Percentiles rank a stretch among this genome's conserved stretches.
Conservation (phyloP, 2,329 filamentous ascomycete genomes). For the Xylaria sp. region DNA sequence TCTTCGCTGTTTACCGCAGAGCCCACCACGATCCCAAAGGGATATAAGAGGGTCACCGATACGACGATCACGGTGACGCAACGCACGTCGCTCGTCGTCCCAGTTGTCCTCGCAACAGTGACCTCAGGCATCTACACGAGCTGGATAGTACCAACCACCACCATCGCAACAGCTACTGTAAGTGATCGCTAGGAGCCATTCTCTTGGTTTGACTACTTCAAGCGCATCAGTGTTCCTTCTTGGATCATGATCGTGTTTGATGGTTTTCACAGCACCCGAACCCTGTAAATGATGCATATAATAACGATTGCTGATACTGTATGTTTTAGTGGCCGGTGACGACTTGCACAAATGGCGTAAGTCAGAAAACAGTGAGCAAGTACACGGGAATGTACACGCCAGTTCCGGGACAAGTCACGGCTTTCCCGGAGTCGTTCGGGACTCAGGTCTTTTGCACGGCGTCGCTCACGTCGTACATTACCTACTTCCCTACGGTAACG, state of each 20-base stretch:
- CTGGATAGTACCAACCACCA: conserved; percentile 6
- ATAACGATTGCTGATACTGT: background rate
- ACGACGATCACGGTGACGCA: conserved; percentile 26
- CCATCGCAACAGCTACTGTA: conserved; percentile 30
- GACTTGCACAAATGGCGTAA: conserved; percentile 32
- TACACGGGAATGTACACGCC: conserved; percentile 37
- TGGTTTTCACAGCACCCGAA: background rate
- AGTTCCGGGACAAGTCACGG: conserved; percentile 33
- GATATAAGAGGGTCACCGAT: conserved; percentile 22
- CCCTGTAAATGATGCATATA: background rate
- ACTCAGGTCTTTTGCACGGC: conserved; percentile 32
- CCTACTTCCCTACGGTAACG: conserved; percentile 24
- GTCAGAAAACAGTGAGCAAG: conserved; percentile 32
- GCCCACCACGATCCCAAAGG: conserved; percentile 21
- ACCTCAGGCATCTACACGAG: conserved; percentile 24
- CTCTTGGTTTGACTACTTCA: background rate
- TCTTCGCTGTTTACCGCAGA: conserved; percentile 13
- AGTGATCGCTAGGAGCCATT: background rate
- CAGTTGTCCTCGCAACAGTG: conserved; percentile 11
- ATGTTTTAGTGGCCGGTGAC: conserved; percentile 24
- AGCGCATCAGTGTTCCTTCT: background rate
- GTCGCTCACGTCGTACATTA: conserved; percentile 20
- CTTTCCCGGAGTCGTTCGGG: conserved; percentile 27
- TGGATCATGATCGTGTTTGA: background rate
- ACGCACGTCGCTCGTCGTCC: conserved; percentile 7